Percentiles rank a stretch among this genome's conserved stretches.
These are phyloP conservation scores for Magnaporthiopsis rhizophila DNA, from an alignment of 2,329 filamentous ascomycete genomes.

Conservation along the genomic window DNA sequence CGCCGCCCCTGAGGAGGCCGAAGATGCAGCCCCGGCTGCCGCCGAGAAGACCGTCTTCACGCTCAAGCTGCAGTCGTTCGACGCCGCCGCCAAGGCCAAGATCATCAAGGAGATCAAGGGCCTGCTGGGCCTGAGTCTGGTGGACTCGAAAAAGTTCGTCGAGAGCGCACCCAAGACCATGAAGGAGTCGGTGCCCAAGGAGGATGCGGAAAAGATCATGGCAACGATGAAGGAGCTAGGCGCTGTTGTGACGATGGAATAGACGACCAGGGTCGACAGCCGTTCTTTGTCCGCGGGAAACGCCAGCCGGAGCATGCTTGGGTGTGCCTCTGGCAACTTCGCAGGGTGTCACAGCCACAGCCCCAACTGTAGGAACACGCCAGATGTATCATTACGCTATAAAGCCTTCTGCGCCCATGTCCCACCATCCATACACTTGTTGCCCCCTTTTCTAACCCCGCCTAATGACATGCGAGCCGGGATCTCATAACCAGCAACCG, in stretches of 20 bases:
- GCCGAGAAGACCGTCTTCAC: constrained; percentile 98
- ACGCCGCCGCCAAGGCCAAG: constrained; percentile 88
- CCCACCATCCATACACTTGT: not conserved
- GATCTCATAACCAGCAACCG: not conserved
- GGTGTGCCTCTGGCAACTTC: not conserved
- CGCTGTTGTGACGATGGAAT: constrained; percentile 86
- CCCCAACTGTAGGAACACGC: not conserved
- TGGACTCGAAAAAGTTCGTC: constrained; percentile 99
- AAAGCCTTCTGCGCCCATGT: constrained; percentile 6
- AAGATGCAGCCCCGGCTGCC: constrained; percentile 79
- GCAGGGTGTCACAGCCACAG: not conserved
- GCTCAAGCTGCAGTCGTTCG: constrained; percentile 86
- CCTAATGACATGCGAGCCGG: not conserved
- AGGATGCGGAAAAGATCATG: constrained; percentile 97
- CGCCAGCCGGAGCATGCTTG: not conserved
- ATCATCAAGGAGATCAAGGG: constrained; percentile 99
- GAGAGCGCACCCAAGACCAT: constrained; percentile 96
- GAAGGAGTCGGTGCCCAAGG: constrained; percentile 98
- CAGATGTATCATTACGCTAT: constrained; percentile 7
- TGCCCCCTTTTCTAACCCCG: not conserved
- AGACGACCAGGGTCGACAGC: constrained; percentile 25
- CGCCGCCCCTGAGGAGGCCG: constrained; percentile 68
- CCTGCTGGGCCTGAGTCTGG: constrained; percentile 87
- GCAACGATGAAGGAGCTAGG: constrained; percentile 89
- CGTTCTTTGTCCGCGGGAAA: not conserved